These are phyloP conservation scores for Euphrasia confusa DNA, from an alignment of 257 asterid species.

Conservation along the genomic window DNA sequence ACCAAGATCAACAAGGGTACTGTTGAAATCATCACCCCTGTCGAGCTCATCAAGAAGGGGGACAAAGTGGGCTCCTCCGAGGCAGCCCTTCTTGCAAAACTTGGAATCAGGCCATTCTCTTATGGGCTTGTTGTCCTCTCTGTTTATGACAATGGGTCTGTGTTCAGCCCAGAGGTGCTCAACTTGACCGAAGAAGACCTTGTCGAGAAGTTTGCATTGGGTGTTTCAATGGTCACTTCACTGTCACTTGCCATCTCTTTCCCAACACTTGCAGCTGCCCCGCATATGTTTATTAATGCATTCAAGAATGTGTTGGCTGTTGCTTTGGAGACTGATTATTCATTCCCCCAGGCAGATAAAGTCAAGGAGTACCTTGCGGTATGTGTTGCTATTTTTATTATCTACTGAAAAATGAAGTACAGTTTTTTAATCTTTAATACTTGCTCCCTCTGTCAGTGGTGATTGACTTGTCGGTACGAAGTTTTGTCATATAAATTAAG, in stretches of 20 bases:
- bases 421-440: slow-evolving; percentile 40
- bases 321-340: slow-evolving; percentile 71
- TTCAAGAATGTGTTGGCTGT: slow-evolving; percentile 77
- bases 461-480: no score
- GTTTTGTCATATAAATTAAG: no score
- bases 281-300: slow-evolving; percentile 78
- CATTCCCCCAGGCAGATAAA: slow-evolving; percentile 89
- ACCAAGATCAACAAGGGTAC: slow-evolving; percentile 99
- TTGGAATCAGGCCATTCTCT: slow-evolving; percentile 92
- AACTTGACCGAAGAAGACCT: slow-evolving; percentile 84
- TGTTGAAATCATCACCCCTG: slow-evolving; percentile 94
- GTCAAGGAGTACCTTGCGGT: slow-evolving; percentile 86
- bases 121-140: slow-evolving; percentile 67
- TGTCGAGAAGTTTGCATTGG: slow-evolving; percentile 62
- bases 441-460: no score
- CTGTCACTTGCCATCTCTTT: slow-evolving; percentile 69
- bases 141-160: slow-evolving; percentile 82
- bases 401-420: slow-evolving; percentile 21
- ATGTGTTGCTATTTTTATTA: slow-evolving; percentile 6
- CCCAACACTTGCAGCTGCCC: slow-evolving; percentile 89
- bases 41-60: slow-evolving; percentile 93
- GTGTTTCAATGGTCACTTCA: slow-evolving; percentile 74
- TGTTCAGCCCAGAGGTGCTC: slow-evolving; percentile 86
- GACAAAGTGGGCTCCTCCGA: slow-evolving; percentile 97
- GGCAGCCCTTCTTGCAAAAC: slow-evolving; percentile 86